A percentile compares a stretch with the other conserved stretches of the same genome.
Evolutionary conservation across 2,329 filamentous ascomycete species (phyloP).

Genomic region (Paecilomyces formosus): DNA sequence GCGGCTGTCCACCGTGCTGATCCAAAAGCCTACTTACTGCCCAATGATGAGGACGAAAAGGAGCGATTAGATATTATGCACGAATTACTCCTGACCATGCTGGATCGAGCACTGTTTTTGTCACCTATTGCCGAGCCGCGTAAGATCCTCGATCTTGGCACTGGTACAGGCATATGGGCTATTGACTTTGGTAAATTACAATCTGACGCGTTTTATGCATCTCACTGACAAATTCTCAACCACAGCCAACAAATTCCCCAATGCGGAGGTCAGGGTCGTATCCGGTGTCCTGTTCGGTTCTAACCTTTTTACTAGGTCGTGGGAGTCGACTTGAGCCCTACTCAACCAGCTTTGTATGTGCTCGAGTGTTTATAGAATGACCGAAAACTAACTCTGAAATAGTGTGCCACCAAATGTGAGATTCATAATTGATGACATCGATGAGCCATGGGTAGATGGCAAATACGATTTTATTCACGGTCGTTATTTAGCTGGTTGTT

Average conservation of each 20-base stretch:
- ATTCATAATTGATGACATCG: conserved; percentile 52
- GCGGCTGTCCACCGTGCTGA: not conserved
- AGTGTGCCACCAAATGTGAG: conserved; percentile 47
- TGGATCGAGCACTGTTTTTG: conserved; percentile 1
- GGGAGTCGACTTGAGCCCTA: conserved; percentile 3
- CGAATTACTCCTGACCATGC: not conserved
- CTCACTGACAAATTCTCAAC: conserved; percentile 2
- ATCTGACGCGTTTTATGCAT: not conserved
- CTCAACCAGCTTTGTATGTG: conserved; percentile 1
- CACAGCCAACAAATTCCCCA: conserved; percentile 20
- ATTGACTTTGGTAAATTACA: conserved; percentile 2
- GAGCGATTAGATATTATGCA: conserved; percentile 5
- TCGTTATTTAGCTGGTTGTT: conserved; percentile 48
- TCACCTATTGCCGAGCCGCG: not conserved
- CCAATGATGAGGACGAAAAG: conserved; percentile 1
- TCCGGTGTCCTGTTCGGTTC: not conserved
- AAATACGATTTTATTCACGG: conserved; percentile 56
- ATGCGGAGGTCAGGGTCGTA: conserved; percentile 8
- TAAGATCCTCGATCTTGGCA: conserved; percentile 2
- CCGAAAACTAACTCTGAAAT: not conserved
- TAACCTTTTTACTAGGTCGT: not conserved
- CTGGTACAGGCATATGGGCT: conserved; percentile 3
- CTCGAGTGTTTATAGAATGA: not conserved
- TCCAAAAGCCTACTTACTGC: conserved; percentile 4
- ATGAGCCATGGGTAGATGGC: conserved; percentile 48